phyloP scores from a whole-genome alignment of 805 yeast species.

The Metschnikowia santaceciliae region DNA sequence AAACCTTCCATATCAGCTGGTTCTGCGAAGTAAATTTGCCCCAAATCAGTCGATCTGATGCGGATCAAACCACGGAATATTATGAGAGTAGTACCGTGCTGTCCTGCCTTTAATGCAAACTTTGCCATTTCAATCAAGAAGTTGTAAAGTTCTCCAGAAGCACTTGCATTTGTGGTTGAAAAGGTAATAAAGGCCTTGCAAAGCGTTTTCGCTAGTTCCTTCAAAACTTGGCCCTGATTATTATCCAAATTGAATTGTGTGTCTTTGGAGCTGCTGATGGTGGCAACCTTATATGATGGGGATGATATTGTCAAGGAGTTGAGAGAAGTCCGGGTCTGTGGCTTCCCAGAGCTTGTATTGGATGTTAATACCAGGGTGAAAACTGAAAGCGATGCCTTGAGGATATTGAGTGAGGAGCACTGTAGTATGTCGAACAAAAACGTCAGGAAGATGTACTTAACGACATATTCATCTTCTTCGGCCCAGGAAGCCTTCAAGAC shows the following conservation, averaged over 20 bases:
- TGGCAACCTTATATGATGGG: background rate
- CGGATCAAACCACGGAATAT: conserved; percentile 52
- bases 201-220: conserved; percentile 23
- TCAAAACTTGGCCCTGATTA: conserved; percentile 1
- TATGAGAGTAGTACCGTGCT: conserved; percentile 40
- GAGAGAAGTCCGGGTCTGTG: background rate
- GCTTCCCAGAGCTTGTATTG: background rate
- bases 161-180: conserved; percentile 20
- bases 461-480: conserved; percentile 30
- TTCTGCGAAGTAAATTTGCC: conserved; percentile 44
- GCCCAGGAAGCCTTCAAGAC: conserved; percentile 26
- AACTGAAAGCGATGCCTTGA: conserved; percentile 16
- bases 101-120: conserved; percentile 30
- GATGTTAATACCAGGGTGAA: conserved; percentile 10
- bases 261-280: conserved; percentile 6
- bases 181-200: conserved; percentile 24
- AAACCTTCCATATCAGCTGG: conserved; percentile 65
- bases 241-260: conserved; percentile 11
- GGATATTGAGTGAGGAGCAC: conserved; percentile 13
- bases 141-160: conserved; percentile 28
- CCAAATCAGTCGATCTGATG: conserved; percentile 46
- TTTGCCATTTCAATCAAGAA: conserved; percentile 35
- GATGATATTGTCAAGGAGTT: background rate
- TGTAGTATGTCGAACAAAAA: conserved; percentile 24
- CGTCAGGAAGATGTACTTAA: conserved; percentile 26